Conservation (phyloP, 164 flowering plant genomes). For the Dillenia suffruticosa region DNA sequence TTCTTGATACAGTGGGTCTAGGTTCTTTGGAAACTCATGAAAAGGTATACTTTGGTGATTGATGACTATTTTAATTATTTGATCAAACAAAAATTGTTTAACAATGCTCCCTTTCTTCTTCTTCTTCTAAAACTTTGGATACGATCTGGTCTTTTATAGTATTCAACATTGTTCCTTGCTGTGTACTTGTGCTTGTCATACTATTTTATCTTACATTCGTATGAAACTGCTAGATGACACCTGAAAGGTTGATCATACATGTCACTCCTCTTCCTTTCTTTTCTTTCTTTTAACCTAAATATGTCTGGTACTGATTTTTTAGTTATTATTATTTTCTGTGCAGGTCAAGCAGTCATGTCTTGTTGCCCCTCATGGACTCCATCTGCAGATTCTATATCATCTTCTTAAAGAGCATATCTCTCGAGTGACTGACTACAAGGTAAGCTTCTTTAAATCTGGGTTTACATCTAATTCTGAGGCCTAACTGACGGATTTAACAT, state of each 20-base stretch:
- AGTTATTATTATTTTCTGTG: conserved; percentile 5
- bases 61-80: not conserved
- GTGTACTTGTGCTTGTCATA: too few species aligned
- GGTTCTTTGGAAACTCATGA: conserved; percentile 60
- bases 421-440: conserved; percentile 68
- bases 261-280: too few species aligned
- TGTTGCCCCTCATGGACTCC: conserved; percentile 73
- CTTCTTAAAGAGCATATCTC: conserved; percentile 70
- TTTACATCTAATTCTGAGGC: conserved; percentile 4
- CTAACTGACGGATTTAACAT: conserved; percentile 5
- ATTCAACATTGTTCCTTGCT: too few species aligned
- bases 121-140: too few species aligned
- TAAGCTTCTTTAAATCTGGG: conserved; percentile 13
- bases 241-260: too few species aligned
- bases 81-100: not conserved
- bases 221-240: too few species aligned
- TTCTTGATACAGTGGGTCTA: conserved; percentile 68
- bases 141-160: too few species aligned
- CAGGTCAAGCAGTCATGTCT: conserved; percentile 82
- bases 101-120: too few species aligned
- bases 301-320: too few species aligned
- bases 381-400: conserved; percentile 66
- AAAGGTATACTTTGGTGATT: conserved; percentile 43
- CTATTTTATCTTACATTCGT: too few species aligned
- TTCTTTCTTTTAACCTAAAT: too few species aligned